phyloP scores from a whole-genome alignment of 495 filamentous ascomycete species.

The Lasiosphaeris hirsuta region DNA sequence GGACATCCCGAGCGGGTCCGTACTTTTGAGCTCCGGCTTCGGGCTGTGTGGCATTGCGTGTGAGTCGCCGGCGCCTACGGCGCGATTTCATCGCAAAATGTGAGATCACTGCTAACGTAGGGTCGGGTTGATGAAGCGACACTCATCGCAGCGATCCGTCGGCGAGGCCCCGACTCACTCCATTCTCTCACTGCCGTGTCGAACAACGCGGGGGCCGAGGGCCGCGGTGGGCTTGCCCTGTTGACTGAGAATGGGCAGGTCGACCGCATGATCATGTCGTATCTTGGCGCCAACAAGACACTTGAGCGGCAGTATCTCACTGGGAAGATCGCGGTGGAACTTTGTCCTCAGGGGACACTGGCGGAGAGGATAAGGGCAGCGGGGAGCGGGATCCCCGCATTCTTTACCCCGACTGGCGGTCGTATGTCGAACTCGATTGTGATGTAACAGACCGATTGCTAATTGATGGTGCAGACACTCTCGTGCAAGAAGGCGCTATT shows the following conservation, averaged over 20 bases:
- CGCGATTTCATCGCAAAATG: not conserved
- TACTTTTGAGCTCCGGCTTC: slow-evolving; percentile 58
- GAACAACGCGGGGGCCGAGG: slow-evolving; percentile 60
- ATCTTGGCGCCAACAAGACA: slow-evolving; percentile 59
- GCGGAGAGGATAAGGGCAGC: slow-evolving; percentile 61
- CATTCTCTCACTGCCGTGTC: slow-evolving; percentile 59
- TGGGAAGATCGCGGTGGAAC: slow-evolving; percentile 60
- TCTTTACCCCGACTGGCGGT: slow-evolving; percentile 62
- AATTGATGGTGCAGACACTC: slow-evolving; percentile 41
- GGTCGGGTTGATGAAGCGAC: slow-evolving; percentile 31
- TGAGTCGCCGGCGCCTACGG: slow-evolving; percentile 26
- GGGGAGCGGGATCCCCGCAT: slow-evolving; percentile 65
- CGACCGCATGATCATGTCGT: slow-evolving; percentile 57
- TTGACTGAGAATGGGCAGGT: slow-evolving; percentile 55
- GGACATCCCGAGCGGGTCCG: slow-evolving; percentile 56
- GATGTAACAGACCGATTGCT: not conserved
- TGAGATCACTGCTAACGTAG: too few species aligned
- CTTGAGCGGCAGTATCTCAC: slow-evolving; percentile 62
- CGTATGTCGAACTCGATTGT: slow-evolving; percentile 29
- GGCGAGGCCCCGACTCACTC: slow-evolving; percentile 42
- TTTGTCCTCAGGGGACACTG: slow-evolving; percentile 63
- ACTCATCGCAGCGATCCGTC: slow-evolving; percentile 48
- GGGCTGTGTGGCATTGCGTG: slow-evolving; percentile 59
- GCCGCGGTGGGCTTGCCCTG: slow-evolving; percentile 52
- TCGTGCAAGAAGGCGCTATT: slow-evolving; percentile 60